A percentile compares a stretch with the other conserved stretches of the same genome.
These are phyloP conservation scores for Kluyveromyces sp. DNA, from an alignment of 1,139 yeast species.

Conservation along the genomic window DNA sequence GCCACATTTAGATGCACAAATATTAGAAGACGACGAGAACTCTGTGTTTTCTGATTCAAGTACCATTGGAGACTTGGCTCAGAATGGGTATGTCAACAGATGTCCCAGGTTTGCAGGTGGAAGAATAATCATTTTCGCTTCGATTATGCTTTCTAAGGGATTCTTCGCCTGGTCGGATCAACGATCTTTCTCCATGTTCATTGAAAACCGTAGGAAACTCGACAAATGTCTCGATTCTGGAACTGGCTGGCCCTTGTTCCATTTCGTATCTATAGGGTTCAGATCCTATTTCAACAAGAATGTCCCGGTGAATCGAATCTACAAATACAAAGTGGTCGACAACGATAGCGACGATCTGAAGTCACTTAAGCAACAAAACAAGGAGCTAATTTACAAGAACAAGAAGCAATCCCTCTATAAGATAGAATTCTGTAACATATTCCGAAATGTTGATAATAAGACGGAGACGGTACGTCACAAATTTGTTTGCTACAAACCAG, in stretches of 20 bases:
- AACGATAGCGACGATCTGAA: constrained; percentile 10
- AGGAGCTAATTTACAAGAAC: constrained; percentile 10
- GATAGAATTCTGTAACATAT: constrained; percentile 19
- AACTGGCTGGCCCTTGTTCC: constrained; percentile 30
- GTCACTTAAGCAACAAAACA: constrained; percentile 7
- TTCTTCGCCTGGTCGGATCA: constrained; percentile 28
- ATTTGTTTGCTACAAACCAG: constrained; percentile 15
- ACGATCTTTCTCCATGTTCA: constrained; percentile 21
- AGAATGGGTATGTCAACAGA: constrained; percentile 23
- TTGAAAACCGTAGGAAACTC: constrained; percentile 23
- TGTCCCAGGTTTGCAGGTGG: constrained; percentile 19
- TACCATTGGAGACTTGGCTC: constrained; percentile 24
- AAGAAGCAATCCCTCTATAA: constrained; percentile 13
- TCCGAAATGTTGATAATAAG: constrained; percentile 11
- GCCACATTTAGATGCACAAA: constrained; percentile 4
- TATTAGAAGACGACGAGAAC: neutral
- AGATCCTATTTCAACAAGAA: constrained; percentile 25
- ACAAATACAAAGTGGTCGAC: constrained; percentile 21
- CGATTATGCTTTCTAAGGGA: constrained; percentile 27
- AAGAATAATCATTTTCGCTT: constrained; percentile 29
- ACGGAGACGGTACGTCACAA: constrained; percentile 18
- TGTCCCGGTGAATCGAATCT: constrained; percentile 26
- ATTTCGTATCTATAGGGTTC: constrained; percentile 25
- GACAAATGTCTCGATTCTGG: constrained; percentile 10
- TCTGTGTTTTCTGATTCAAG: constrained; percentile 18